Evolutionary conservation across 2,329 filamentous ascomycete species (phyloP), one percentile per base, ranked within the genome.

Genomic region (Aschersonia sp.): DNA sequence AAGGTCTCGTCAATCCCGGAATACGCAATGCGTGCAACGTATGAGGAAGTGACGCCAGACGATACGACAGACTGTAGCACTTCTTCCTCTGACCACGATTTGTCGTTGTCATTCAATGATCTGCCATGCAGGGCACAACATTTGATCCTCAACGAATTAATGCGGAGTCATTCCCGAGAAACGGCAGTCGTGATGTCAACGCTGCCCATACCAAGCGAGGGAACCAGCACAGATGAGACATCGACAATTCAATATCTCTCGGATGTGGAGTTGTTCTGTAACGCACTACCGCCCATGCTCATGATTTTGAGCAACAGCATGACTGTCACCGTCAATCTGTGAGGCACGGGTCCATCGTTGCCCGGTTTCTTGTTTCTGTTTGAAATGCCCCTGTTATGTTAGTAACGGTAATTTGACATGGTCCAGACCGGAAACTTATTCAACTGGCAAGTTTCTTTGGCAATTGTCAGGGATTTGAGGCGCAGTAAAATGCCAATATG

Each of bases 221-320:
- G 85, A 0, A 94, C 86, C 0, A 80, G 79, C 57, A 67, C 74
- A 50, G 84, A 81, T 52, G 84, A 87, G 61, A 68, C 70, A 41
- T 79, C 84, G 20, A 86, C 84, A 55, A 67, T 86, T 49, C 75
- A 76, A 52, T 94, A 92, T 62, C 69, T 94, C 45, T 82, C 77
- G 45, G 84, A 89, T 62, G 70, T 91, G 51, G 85, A 92, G 62
- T 77, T 92, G 2, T 65, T 94, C 50, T 91, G 84, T 61, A 77
- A 83, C 56, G 83, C 78, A 9, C 66, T 91, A 51, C 86, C 87
- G 31, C 87, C 88, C 1, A 78, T 80, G 44, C 62, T 94, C 56
- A 68, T 94, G 61, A 84, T 94, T 40, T 75, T 94, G 64, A 89
- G 84, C 63, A 94, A 94, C 64, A 88, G 82, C 58, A 89, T 94